Evolutionary conservation across 2,329 filamentous ascomycete species (phyloP).

Genomic region (Trichophyton equinum): DNA sequence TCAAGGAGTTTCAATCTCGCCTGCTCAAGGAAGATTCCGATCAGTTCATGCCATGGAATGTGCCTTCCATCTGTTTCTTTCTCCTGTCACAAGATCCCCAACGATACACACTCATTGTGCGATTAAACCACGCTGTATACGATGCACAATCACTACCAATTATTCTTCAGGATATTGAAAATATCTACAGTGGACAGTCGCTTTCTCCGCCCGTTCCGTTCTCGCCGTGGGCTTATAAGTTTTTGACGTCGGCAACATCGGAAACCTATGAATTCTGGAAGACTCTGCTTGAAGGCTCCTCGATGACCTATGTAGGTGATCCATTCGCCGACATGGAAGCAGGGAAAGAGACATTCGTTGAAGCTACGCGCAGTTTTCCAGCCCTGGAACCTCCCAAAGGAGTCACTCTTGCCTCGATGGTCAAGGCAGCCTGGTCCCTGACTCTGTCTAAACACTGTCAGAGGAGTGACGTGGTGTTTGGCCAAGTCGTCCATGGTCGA

Average conservation of each 20-base stretch:
- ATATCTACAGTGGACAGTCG: slow-evolving; percentile 28
- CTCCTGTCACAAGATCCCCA: not conserved
- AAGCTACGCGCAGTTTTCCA: too few species aligned
- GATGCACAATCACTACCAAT: slow-evolving; percentile 49
- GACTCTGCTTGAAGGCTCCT: not conserved
- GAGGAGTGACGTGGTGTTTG: slow-evolving; percentile 33
- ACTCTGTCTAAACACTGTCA: slow-evolving; percentile 40
- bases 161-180: slow-evolving; percentile 42
- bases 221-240: slow-evolving; percentile 11
- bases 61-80: too few species aligned
- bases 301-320: not conserved
- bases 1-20: not conserved
- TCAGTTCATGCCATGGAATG: too few species aligned
- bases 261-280: not conserved
- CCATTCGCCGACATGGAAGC: not conserved
- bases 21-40: not conserved
- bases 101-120: slow-evolving; percentile 31
- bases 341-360: not conserved
- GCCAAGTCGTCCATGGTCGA: slow-evolving; percentile 48
- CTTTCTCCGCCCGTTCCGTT: slow-evolving; percentile 22
- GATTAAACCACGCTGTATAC: slow-evolving; percentile 51
- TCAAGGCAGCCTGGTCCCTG: slow-evolving; percentile 48
- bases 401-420: slow-evolving; percentile 46
- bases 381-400: slow-evolving; percentile 26
- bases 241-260: not conserved